Evolutionary conservation across 805 yeast genomes (phyloP), one percentile per base, ranked within the genome.

Genomic region (Candida ortonii): DNA sequence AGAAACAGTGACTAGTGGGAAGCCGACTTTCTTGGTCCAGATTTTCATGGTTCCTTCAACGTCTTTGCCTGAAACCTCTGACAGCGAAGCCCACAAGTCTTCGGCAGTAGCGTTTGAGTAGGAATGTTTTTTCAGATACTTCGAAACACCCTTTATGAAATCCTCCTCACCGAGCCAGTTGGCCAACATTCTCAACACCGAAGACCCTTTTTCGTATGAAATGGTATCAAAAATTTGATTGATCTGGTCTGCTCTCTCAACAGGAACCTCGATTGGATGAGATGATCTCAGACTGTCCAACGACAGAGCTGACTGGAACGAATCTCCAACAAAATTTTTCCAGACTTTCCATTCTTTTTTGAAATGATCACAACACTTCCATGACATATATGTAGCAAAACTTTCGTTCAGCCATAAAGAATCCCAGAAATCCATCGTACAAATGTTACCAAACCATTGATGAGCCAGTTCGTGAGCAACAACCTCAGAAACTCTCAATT

Each of bases 391-490:
- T 22, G 95, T 86, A 12, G 95, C 95, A 62, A 85, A 85, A 24
- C 93, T 90, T 64, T 85, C 95, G 57, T 85, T 85, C 44, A 85
- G 73, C 95, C 95, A 85, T 47, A 85, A 69, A 46, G 84, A 90
- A 56, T 85, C 88, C 95, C 95, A 85, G 86, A 93, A 86, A 50
- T 84, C 80, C 94, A 85, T 85, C 27, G 95, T 86, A 44, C 86
- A 93, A 49, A 84, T 71, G 61, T 86, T 81, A 41, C 95, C 95
- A 51, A 85, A 86, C 95, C 95, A 86, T 62, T 85, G 95, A 62
- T 85, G 95, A n/a, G 94, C 95, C 43, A 85, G 68, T 61, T 85
- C 95, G 61, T 86, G 95, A 39, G 80, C 80, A 30, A 85, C 84
- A 25, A 85, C 94, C 55, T 84, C 84, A 10, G 87, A 80, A 26